Conservation (phyloP, 2,329 filamentous ascomycete species). For the Canariomyces notabilis region DNA sequence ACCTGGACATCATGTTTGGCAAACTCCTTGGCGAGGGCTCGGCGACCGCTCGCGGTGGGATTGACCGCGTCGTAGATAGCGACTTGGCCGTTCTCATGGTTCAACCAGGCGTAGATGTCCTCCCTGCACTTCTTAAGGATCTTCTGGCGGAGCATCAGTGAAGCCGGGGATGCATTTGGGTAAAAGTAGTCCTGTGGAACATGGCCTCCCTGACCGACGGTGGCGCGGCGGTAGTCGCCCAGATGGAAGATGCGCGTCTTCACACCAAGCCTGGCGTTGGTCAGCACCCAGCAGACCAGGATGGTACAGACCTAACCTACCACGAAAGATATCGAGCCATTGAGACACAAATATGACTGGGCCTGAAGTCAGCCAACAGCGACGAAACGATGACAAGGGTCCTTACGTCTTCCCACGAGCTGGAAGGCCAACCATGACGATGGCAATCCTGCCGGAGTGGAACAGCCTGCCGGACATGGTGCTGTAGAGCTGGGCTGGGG, state of each 20-base stretch:
- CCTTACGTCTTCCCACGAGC: conserved; percentile 88
- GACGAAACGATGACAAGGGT: conserved; percentile 14
- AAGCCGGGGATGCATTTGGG: conserved; percentile 84
- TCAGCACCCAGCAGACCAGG: conserved; percentile 13
- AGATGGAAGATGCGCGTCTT: conserved; percentile 98
- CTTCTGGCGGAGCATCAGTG: conserved; percentile 91
- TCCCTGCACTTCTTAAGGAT: conserved; percentile 96
- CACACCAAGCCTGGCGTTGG: conserved; percentile 68
- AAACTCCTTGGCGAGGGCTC: conserved; percentile 88
- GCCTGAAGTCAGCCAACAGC: conserved; percentile 9
- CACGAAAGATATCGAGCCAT: conserved; percentile 91
- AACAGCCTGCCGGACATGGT: conserved; percentile 96
- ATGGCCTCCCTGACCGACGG: conserved; percentile 74
- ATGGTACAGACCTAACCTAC: conserved; percentile 37
- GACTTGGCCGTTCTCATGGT: conserved; percentile 96
- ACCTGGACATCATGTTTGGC: conserved; percentile 95
- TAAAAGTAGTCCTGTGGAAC: conserved; percentile 98
- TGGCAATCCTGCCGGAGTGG: conserved; percentile 93
- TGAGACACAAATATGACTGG: conserved; percentile 87
- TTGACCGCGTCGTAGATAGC: conserved; percentile 99
- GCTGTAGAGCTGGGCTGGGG: conserved; percentile 94
- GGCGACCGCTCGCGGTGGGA: conserved; percentile 74
- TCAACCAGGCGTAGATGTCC: conserved; percentile 93
- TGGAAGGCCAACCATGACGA: conserved; percentile 92
- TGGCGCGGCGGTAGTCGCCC: conserved; percentile 91